Evolutionary conservation across 2,329 filamentous ascomycete species (phyloP), one percentile per base, ranked within the genome.

Genomic region (Monosporascus cannonballus): DNA sequence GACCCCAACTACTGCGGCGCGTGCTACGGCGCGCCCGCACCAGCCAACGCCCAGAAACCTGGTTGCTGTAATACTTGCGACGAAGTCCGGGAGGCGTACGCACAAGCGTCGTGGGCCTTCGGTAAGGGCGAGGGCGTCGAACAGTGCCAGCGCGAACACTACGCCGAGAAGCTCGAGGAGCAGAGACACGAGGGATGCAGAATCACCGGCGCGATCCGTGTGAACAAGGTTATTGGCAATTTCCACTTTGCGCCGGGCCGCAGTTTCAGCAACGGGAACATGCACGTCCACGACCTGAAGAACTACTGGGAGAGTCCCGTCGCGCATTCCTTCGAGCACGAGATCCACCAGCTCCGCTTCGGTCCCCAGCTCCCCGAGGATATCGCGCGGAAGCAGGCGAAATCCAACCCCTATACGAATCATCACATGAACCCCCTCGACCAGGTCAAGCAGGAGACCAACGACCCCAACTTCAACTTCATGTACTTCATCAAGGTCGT

Each of bases 401-500:
- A 76, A 64, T 69, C 71, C 9, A 76, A 73, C 66, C 79, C 76
- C 55, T 96, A 90, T 90, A 90, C 88, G 11, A 92, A 90, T 71
- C 89, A 96, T 72, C 91, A 97, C 71, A 73, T 90, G 61, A 96
- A 97, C 71, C 94, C 94, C 4, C 83, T 99, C 4, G 95, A 99
- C 66, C 79, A 81, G 50, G 89, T 87, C 3, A 75, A 80, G 58
- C 91, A 97, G 76, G 73, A 78, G 50, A 95, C 90, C 2, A 76
- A 81, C 37, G 91, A 96, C 65, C 83, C 90, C 61, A 88, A 88
- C 59, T 96, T 81, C 78, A 99, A 96, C 76, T 99, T 86, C 72
- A 96, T 97, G 90, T 99, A 99, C 77, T 99, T 99, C 72, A 80
- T 99, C 72, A 99, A 99, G 78, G 94, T 99, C 53, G 94, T 99